Percentiles rank a stretch among this genome's conserved stretches.
Evolutionary conservation across 2,329 filamentous ascomycete genomes (phyloP).

Genomic region (Dactylellina drechsleri): DNA sequence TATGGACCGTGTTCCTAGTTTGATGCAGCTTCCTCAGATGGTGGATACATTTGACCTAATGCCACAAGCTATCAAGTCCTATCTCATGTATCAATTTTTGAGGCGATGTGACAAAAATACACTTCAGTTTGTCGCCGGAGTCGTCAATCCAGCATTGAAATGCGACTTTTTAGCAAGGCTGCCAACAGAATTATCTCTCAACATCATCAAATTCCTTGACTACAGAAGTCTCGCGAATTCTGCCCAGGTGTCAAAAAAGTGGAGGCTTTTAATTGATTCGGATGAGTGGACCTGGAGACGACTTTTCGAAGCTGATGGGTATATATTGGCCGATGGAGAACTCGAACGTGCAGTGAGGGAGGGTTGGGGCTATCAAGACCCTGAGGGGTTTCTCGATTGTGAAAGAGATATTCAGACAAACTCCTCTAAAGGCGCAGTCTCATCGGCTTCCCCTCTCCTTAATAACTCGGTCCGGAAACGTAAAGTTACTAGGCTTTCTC

Average conservation of each 20-base stretch:
- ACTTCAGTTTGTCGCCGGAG: constrained; percentile 85
- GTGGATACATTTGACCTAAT: constrained; percentile 90
- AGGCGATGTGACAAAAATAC: constrained; percentile 87
- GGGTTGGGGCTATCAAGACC: constrained; percentile 98
- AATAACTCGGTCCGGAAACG: constrained; percentile 63
- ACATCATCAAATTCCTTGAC: constrained; percentile 87
- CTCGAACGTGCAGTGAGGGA: constrained; percentile 85
- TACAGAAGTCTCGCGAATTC: constrained; percentile 86
- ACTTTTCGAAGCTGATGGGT: constrained; percentile 85
- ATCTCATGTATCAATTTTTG: constrained; percentile 95
- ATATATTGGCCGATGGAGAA: constrained; percentile 79
- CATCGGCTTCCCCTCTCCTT: constrained; percentile 39
- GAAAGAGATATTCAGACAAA: constrained; percentile 75
- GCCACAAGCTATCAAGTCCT: constrained; percentile 89
- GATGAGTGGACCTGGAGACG: constrained; percentile 98
- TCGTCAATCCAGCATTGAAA: constrained; percentile 92
- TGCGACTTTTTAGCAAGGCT: constrained; percentile 89
- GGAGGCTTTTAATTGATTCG: constrained; percentile 88
- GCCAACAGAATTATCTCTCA: constrained; percentile 84
- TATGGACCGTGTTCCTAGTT: constrained; percentile 61
- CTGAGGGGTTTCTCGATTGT: constrained; percentile 76
- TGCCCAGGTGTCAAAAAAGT: constrained; percentile 91
- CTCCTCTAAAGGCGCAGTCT: constrained; percentile 37
- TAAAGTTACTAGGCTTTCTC: constrained; percentile 63
- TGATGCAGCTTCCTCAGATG: constrained; percentile 85